Base-by-base conservation (phyloP, 768 basidiomycete genomes). In the Pholiota conissans region DNA sequence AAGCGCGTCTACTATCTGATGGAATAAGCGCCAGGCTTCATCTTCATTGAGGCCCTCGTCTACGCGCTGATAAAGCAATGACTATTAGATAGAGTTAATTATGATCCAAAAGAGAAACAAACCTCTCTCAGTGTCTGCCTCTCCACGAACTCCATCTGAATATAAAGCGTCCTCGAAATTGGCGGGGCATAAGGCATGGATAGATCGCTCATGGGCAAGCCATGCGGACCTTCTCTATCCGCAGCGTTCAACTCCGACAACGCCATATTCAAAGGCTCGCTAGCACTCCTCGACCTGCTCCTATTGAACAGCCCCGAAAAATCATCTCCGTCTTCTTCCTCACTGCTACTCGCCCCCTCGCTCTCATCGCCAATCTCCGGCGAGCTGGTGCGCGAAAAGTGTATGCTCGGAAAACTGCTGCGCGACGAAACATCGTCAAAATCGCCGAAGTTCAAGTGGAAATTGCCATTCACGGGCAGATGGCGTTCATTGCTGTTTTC, bases 141-240 rank as follows among this genome's bases (percentile, higher is more conserved):
- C 69, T 94, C 93, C 8, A 94, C 93, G 64, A 91, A 95, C 72
- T 94, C 93, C 95, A 98, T 98, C 70, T 96, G 93, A 52, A 98
- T 98, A 67, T 96, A 98, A 18, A 97, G 74, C 7, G 89, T 93
- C 58, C 90, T 70, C 16, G 76, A 73, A 42, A 79, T 59, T 55
- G 66, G 58, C 13, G 74, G 76, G 1, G 68, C 62, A 4, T 67
- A 58, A 9, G 53, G 52, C 5, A 51, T 52, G 3, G 57, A 52
- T 3, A 39, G 55, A 1, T 35, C 22, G 20, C 13, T 35, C 24
- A 26, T 27, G 18, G 37, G 13, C 27, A 29, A 37, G 13, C 45
- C 53, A 18, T 32, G 45, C 27, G 20, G 22, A 10, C 18, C 29
- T 3, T 29, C 28, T n/a, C 29, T 32, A 16, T 52, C 52, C 60